Base-by-base conservation (phyloP, 768 basidiomycete species). In the Tulasnella sp. region DNA sequence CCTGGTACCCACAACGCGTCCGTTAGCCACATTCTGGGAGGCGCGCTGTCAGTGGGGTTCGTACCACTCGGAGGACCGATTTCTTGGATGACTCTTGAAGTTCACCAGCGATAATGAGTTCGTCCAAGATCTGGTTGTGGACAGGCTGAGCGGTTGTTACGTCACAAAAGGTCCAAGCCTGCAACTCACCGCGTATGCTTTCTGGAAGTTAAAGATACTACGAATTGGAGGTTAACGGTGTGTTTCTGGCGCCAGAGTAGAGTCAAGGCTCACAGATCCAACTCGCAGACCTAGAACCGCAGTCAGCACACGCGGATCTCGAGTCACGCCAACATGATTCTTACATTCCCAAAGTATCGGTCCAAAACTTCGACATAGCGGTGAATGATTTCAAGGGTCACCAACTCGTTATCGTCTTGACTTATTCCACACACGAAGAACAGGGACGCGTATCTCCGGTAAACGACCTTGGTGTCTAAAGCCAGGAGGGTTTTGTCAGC, bases 191-290 rank as follows among this genome's bases (percentile, higher is more conserved):
- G 93, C 90, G 83, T 95, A 98, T 1, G 96, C 97, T 84, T 95
- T 94, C 83, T 98, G 93, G 83, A 98, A 98, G 86, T 98, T 98
- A 89, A 98, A 99, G 81, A 98, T 97, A 75, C 94, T 96, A 80
- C 5, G 29, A 48, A 35, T 42, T 7, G 37, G 20, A 20, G 2
- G 76, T 20, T 48, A 51, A 26, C 67, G 10, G 51, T 11, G 61
- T n/a, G 35, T 15, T 42, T 40, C 26, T 5, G 46, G 20, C 7
- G n/a, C 29, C 23, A 35, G 9, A 5, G 35, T 29, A 3, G 16
- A 74, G 15, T 32, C n/a, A 32, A 16, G 1, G 79, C 90, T 83
- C 83, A 96, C 94, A 99, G 86, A 84, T 98, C 97, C 77, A 98
- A 86, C 83, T 99, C 97, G 85, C 86, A 87, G 6, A 86, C 85